A percentile compares a stretch with the other conserved stretches of the same genome.
phyloP scores from a whole-genome alignment of 2,329 filamentous ascomycete species.

The Diplodia intermedia region DNA sequence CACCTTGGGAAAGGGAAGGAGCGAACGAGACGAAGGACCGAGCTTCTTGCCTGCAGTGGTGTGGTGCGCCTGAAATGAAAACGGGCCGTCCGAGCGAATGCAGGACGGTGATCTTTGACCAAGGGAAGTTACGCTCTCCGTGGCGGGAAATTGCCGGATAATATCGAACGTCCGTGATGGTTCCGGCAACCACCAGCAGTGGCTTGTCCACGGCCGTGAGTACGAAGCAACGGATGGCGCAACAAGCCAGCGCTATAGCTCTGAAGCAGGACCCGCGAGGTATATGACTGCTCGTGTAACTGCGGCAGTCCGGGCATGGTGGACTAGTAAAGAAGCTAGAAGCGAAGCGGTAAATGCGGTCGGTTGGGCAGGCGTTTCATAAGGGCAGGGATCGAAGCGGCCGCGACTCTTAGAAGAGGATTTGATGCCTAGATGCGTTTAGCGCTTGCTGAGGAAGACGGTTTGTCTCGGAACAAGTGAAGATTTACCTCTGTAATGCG shows the following conservation, averaged over 20 bases:
- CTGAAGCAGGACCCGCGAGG: conserved; percentile 4
- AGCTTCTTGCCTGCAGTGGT: conserved; percentile 13
- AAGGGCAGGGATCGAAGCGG: conserved; percentile 21
- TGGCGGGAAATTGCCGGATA: conserved; percentile 16
- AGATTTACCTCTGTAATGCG: conserved; percentile 61
- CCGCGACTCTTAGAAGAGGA: conserved; percentile 28
- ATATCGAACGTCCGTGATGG: conserved; percentile 13
- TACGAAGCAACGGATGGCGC: neutral
- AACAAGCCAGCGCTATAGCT: conserved; percentile 4
- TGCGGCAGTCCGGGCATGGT: conserved; percentile 3
- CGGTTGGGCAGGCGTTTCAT: conserved; percentile 22
- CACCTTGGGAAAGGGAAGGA: neutral
- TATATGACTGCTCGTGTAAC: conserved; percentile 9
- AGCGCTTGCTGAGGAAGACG: conserved; percentile 5
- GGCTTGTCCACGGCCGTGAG: neutral
- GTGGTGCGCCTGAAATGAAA: conserved; percentile 20
- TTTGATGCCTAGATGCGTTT: conserved; percentile 30
- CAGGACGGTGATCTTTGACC: conserved; percentile 20
- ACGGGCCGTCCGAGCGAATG: conserved; percentile 3
- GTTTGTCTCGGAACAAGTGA: neutral
- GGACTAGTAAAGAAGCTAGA: neutral
- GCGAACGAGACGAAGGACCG: neutral
- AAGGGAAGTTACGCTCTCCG: neutral
- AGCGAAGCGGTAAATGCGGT: conserved; percentile 13
- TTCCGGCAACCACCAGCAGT: neutral